Percentiles rank a stretch among this genome's conserved stretches.
Evolutionary conservation across 148 eudicot species (phyloP).

Genomic region (Persicaria tinctoria): DNA sequence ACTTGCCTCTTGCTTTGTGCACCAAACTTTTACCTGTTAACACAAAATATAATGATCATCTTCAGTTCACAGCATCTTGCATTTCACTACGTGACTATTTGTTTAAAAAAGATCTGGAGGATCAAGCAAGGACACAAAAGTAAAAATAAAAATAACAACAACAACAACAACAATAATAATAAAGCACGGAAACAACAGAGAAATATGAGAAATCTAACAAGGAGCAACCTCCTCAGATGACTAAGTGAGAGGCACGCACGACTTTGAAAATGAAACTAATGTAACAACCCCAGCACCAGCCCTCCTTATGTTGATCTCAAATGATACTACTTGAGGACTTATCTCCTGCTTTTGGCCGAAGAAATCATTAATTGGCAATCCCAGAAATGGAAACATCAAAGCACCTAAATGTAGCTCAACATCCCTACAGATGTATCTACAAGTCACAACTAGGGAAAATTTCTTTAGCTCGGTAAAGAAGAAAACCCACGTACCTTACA

Average conservation of each 20-base stretch:
- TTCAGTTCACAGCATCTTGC: neutral
- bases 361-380: neutral
- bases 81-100: neutral
- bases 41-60: constrained; percentile 5
- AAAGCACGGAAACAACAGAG: neutral
- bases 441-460: neutral
- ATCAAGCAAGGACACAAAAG: too few relatives aligned
- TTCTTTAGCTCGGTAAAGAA: neutral
- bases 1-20: constrained; percentile 71
- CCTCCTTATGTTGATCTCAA: too few relatives aligned
- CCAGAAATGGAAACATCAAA: neutral
- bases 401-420: neutral
- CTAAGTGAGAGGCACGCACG: neutral
- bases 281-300: too few relatives aligned
- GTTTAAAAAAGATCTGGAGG: neutral
- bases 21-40: constrained; percentile 70
- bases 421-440: neutral
- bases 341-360: too few relatives aligned
- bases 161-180: too few relatives aligned
- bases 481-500: constrained; percentile 39
- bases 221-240: neutral
- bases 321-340: too few relatives aligned
- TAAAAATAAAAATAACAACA: too few relatives aligned
- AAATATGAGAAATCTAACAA: neutral
- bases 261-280: neutral